A percentile compares a stretch with the other conserved stretches of the same genome.
Evolutionary conservation across 2,329 filamentous ascomycete genomes (phyloP).

Genomic region (Microdochium paspali): DNA sequence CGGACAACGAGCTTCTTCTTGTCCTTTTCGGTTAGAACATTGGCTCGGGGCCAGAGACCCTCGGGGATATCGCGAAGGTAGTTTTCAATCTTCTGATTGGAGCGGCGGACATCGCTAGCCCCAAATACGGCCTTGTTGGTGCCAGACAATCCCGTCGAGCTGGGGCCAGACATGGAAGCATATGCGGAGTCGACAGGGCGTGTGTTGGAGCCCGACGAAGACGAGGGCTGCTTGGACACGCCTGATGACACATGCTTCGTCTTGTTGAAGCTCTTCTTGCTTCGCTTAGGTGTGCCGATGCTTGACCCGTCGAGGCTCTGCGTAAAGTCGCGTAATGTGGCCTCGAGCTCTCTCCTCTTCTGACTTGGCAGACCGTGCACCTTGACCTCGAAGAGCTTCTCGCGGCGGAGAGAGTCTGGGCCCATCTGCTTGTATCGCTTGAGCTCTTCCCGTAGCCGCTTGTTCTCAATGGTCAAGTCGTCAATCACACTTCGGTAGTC

Average conservation of each 20-base stretch:
- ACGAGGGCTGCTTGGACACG: slow-evolving; percentile 40
- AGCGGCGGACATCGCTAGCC: slow-evolving; percentile 10
- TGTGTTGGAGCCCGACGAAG: slow-evolving; percentile 42
- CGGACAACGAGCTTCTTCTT: slow-evolving; percentile 70
- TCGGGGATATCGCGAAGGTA: slow-evolving; percentile 67
- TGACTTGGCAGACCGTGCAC: slow-evolving; percentile 62
- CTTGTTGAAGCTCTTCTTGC: slow-evolving; percentile 30
- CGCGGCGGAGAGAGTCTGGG: slow-evolving; percentile 57
- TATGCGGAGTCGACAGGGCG: slow-evolving; percentile 53
- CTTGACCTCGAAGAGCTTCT: slow-evolving; percentile 77
- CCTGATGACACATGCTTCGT: slow-evolving; percentile 31
- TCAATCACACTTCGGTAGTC: slow-evolving; percentile 80
- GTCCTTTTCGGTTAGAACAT: slow-evolving; percentile 58
- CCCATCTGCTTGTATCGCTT: slow-evolving; percentile 61
- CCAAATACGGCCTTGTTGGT: slow-evolving; percentile 19
- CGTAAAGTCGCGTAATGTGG: slow-evolving; percentile 62
- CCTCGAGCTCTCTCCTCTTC: slow-evolving; percentile 70
- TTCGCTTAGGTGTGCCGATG: slow-evolving; percentile 28
- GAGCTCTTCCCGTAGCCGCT: slow-evolving; percentile 64
- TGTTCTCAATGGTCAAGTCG: slow-evolving; percentile 77
- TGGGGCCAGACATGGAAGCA: slow-evolving; percentile 52
- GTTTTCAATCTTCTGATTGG: slow-evolving; percentile 54
- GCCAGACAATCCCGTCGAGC: slow-evolving; percentile 22
- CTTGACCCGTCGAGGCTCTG: slow-evolving; percentile 46
- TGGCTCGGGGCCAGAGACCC: slow-evolving; percentile 53